Base-by-base conservation (phyloP, 441 rosid genomes). In the Corymbia citriodora region DNA sequence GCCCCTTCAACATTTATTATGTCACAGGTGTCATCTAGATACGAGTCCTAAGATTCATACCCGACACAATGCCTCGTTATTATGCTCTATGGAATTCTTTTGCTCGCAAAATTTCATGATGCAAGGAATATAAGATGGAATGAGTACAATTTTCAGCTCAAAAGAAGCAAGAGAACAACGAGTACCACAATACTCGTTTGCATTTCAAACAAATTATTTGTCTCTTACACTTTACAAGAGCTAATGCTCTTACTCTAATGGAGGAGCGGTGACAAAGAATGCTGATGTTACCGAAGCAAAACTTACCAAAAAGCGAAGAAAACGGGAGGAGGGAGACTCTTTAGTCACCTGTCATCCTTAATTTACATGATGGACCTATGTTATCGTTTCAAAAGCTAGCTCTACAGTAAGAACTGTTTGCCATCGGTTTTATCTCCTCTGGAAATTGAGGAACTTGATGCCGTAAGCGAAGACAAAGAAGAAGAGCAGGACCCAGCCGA, bases 381-480 rank as follows among this genome's bases (percentile, higher is more conserved):
- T 79, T 23, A 23, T 40, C 4, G 85, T 45, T 79, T 33, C 85
- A 45, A 45, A 79, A 79, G 23, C 85, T 45, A 45, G 85, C 85
- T 17, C 23, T 52, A 45, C 49, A 12, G 52, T 23, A 25, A 79
- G 85, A 74, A 79, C n/a, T 13, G n/a, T 23, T 23, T 14, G 52
- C n/a, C 85, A 23, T 23, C 52, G 2, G 52, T 79, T 87, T 87
- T 79, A 90, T 88, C 92, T 90, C 63, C 90, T 91, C 19, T 91
- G 92, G 91, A 90, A 91, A 88, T 91, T 91, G 48, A 91, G 55
- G 90, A 90, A 91, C 90, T 91, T 91, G 90, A 91, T 91, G 57
- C 92, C 91, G 50, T 91, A 91, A 21, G 92, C 92, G 19, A 91
- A 91, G 88, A 91, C 92, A 61, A 91, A 89, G 90, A 91, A 91